phyloP scores from a whole-genome alignment of 495 filamentous ascomycete genomes.

The Hyaloscypha bicolor region DNA sequence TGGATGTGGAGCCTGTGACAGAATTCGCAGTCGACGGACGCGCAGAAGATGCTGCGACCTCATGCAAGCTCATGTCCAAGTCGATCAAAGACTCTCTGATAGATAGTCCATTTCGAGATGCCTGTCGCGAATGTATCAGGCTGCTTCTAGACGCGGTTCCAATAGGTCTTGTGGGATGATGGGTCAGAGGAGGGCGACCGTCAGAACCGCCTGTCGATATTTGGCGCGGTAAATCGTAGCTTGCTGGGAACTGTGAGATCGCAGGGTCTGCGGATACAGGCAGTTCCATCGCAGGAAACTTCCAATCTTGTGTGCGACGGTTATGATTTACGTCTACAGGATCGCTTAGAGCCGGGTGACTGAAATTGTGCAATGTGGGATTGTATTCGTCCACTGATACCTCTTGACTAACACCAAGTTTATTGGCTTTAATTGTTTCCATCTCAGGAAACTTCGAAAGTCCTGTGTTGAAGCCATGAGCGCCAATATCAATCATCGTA shows the following conservation, averaged over 20 bases:
- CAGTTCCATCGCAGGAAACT: conserved; percentile 54
- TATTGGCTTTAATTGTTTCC: conserved; percentile 55
- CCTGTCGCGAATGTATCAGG: background rate
- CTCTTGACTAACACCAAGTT: conserved; percentile 33
- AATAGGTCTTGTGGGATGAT: conserved; percentile 51
- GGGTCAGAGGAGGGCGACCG: conserved; percentile 46
- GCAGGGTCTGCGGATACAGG: conserved; percentile 53
- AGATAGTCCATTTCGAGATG: conserved; percentile 12
- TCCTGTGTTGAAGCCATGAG: conserved; percentile 39
- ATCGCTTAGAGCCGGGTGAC: conserved; percentile 50
- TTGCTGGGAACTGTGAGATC: conserved; percentile 46
- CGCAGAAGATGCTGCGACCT: too few relatives aligned
- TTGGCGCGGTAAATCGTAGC: conserved; percentile 13
- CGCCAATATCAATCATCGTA: conserved; percentile 61
- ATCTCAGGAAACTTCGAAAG: conserved; percentile 60
- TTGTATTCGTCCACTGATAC: conserved; percentile 35
- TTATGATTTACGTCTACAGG: conserved; percentile 49
- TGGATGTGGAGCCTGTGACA: conserved; percentile 16
- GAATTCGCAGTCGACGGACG: conserved; percentile 25
- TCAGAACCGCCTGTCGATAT: conserved; percentile 29
- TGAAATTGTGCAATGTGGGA: conserved; percentile 40
- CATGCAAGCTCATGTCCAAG: conserved; percentile 48
- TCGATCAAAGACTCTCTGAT: conserved; percentile 36
- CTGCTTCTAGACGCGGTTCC: conserved; percentile 40
- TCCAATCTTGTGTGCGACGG: conserved; percentile 62